phyloP scores from a whole-genome alignment of 208 protist genomes.

The Angomonas deanei region DNA sequence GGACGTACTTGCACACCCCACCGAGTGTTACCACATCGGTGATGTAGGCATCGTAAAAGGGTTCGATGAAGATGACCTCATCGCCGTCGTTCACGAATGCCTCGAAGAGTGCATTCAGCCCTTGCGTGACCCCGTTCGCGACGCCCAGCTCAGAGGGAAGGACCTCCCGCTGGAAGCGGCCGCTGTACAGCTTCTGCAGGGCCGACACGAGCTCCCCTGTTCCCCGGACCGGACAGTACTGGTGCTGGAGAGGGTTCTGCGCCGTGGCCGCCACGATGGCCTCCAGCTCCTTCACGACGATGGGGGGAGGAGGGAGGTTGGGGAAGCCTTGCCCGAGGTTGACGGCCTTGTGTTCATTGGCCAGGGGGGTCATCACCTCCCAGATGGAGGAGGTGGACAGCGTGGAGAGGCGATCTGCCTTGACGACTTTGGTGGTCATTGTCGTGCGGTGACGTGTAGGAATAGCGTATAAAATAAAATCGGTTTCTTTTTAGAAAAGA shows the following conservation, averaged over 20 bases:
- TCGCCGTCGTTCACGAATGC: conserved; percentile 86
- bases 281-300: conserved; percentile 62
- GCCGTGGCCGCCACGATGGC: conserved; percentile 31
- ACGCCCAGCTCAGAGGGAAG: conserved; percentile 56
- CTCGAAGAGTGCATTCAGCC: conserved; percentile 67
- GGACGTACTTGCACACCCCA: conserved; percentile 66
- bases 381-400: conserved; percentile 53
- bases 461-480: too few species aligned
- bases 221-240: conserved; percentile 79
- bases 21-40: conserved; percentile 59
- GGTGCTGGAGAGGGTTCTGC: conserved; percentile 40
- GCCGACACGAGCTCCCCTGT: conserved; percentile 59
- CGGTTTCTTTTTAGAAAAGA: too few species aligned
- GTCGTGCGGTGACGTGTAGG: neutral
- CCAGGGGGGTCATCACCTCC: conserved; percentile 83
- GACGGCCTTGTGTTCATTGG: conserved; percentile 76
- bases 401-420: conserved; percentile 25
- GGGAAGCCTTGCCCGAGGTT: conserved; percentile 93
- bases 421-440: conserved; percentile 18
- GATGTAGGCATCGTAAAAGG: conserved; percentile 90
- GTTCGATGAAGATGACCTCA: conserved; percentile 91
- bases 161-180: conserved; percentile 41
- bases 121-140: conserved; percentile 83
- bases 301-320: conserved; percentile 63
- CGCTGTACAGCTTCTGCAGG: conserved; percentile 59